Conservation (phyloP, 768 basidiomycete genomes). For the Sutorius australiensis region DNA sequence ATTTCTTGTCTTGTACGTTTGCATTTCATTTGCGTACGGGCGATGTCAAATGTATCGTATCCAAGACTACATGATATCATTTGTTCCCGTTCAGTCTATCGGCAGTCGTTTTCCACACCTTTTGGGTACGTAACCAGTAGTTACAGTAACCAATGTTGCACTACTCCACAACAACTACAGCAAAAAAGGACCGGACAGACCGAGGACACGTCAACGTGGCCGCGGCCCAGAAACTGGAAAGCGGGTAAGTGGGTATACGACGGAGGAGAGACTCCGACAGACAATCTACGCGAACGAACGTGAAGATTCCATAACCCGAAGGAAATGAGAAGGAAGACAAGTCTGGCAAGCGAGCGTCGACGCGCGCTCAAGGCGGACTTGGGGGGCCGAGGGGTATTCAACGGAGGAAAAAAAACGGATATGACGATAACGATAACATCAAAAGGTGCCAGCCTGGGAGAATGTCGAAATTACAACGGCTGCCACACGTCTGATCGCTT, state of each 20-base stretch:
- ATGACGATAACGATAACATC: not conserved
- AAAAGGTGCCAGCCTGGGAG: not conserved
- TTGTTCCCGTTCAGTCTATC: no score
- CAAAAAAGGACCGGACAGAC: not conserved
- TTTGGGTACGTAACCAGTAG: not conserved
- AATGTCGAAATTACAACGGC: constrained; percentile 4
- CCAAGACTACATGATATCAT: no score
- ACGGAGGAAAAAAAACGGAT: not conserved
- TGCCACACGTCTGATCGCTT: constrained; percentile 15
- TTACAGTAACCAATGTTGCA: not conserved
- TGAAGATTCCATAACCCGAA: not conserved
- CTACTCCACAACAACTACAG: not conserved
- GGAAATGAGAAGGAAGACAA: constrained; percentile 1
- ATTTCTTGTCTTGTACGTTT: not conserved
- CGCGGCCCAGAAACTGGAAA: no score
- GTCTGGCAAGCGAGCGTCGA: constrained; percentile 7
- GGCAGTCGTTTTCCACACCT: not conserved
- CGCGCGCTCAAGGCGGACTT: not conserved
- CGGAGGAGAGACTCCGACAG: no score
- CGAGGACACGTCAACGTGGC: no score
- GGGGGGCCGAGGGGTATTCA: not conserved
- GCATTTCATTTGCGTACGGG: not conserved
- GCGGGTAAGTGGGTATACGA: no score
- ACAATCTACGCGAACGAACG: constrained; percentile 11
- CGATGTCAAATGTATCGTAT: not conserved